Base-by-base conservation (phyloP, 192 early-diverging fungal genomes). In the Rhizophlyctis rosea region DNA sequence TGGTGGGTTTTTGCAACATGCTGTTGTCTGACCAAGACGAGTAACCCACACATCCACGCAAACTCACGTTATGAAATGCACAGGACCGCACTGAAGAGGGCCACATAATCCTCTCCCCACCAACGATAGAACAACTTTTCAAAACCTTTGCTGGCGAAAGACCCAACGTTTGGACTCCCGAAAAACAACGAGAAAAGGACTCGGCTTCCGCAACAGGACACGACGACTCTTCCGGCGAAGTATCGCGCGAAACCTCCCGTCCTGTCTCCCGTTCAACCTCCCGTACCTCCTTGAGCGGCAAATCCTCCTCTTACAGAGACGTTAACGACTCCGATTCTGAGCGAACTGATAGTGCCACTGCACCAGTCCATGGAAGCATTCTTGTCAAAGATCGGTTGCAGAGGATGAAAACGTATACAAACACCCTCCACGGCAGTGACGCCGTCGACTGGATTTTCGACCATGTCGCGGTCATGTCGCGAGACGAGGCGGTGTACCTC, bases 401-500 rank as follows among this genome's bases (percentile, higher is more conserved):
- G 34, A 48, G 53, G n/a, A 35, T 70, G 18, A 72, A 73, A 47
- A 62, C 50, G 3, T 68, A 72, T 33, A 53, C 67, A 14, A 55
- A 72, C 59, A 64, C 70, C 1, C 73, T 72, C 48, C 58, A 64
- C 14, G 76, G 76, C 1, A 13, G 31, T 5, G 69, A 61, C n/a
- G 52, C 32, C 35, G 54, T 78, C 4, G 65, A 51, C 34, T 72
- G 70, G 70, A 28, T 78, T 34, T 44, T 78, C 25, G 57, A 32
- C 13, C 24, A 56, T 51, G 63, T 67, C 7, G 31, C 61, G n/a
- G 55, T 52, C 30, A 39, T 71, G 14, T 54, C 69, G 3, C 56
- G 56, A 4, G 36, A 50, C 16, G 76, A 78, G 48, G 68, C 59
- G 7, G 29, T 71, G 11, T 1, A 33, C 3, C 31, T 78, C 32